Conservation (phyloP, 2,329 filamentous ascomycete genomes). For the Cladophialophora immunda region DNA sequence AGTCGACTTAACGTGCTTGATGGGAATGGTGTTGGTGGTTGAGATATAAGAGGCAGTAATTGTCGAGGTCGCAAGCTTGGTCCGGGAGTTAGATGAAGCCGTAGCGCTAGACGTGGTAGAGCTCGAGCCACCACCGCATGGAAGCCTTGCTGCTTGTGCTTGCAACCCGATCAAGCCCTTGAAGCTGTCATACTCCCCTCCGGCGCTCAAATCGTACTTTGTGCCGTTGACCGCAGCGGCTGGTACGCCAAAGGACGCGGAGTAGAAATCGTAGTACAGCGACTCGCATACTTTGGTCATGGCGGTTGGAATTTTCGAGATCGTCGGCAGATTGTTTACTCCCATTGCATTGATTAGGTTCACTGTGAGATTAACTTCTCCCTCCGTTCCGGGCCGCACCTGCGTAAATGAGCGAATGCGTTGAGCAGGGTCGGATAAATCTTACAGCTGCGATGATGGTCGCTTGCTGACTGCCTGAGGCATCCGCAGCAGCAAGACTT, state of each 20-base stretch:
- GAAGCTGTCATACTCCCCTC: constrained; percentile 22
- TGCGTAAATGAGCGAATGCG: not conserved
- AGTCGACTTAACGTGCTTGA: not conserved
- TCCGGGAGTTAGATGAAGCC: not conserved
- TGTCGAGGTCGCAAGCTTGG: not conserved
- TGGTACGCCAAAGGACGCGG: constrained; percentile 16
- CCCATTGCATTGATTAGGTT: constrained; percentile 21
- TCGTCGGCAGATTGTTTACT: constrained; percentile 27
- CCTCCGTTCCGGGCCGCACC: constrained; percentile 1
- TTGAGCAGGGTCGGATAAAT: not conserved
- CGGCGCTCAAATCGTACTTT: constrained; percentile 31
- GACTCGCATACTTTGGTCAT: constrained; percentile 26
- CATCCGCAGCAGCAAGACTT: constrained; percentile 20
- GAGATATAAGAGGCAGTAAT: not conserved
- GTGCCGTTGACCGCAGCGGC: constrained; percentile 24
- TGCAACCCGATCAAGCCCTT: constrained; percentile 18
- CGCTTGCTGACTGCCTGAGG: constrained; percentile 19
- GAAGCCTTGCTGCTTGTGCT: not conserved
- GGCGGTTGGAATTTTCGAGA: constrained; percentile 13
- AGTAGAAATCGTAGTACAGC: constrained; percentile 30
- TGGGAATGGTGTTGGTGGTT: not conserved
- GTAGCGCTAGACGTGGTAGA: not conserved
- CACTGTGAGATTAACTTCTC: constrained; percentile 17
- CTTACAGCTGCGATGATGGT: constrained; percentile 28
- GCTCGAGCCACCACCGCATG: not conserved